Percentiles rank a stretch among this genome's conserved stretches.
Conservation (phyloP, 306 rosid species). For the Macrotyloma uniflorum region DNA sequence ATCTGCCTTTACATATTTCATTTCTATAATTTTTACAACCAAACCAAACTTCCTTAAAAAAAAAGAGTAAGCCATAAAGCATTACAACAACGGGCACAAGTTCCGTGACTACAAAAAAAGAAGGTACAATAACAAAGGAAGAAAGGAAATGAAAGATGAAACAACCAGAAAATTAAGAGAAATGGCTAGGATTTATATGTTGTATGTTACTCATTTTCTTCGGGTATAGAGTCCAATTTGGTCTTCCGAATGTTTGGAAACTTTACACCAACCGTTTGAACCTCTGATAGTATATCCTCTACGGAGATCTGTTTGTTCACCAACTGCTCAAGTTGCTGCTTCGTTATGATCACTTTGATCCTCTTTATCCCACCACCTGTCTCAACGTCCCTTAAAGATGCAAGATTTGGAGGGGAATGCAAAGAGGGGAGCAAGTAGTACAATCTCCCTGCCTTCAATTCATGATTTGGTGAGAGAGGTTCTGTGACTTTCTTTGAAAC, state of each 20-base stretch:
- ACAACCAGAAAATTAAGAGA: background rate
- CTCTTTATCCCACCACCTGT: constrained; percentile 44
- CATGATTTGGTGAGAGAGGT: constrained; percentile 50
- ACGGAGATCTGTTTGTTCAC: constrained; percentile 57
- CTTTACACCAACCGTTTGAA: constrained; percentile 22
- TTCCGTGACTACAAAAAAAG: background rate
- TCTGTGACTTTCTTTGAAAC: constrained; percentile 50
- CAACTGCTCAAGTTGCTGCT: constrained; percentile 62
- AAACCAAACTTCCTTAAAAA: background rate
- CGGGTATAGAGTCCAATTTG: constrained; percentile 66
- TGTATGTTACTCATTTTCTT: constrained; percentile 49
- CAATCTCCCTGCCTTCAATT: constrained; percentile 57
- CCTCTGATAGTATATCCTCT: constrained; percentile 50
- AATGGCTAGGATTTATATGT: no score
- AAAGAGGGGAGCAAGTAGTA: constrained; percentile 57
- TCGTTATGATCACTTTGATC: constrained; percentile 67
- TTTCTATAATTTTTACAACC: constrained; percentile 1
- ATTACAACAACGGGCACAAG: background rate
- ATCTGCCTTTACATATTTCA: constrained; percentile 17
- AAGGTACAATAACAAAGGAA: constrained; percentile 15
- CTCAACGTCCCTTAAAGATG: constrained; percentile 7
- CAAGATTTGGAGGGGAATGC: constrained; percentile 14
- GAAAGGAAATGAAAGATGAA: constrained; percentile 30
- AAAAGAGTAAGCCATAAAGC: background rate
- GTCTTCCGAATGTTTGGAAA: constrained; percentile 44